phyloP scores from a whole-genome alignment of 371 early-diverging fungal species.

The Nosema muscidifuracis region DNA sequence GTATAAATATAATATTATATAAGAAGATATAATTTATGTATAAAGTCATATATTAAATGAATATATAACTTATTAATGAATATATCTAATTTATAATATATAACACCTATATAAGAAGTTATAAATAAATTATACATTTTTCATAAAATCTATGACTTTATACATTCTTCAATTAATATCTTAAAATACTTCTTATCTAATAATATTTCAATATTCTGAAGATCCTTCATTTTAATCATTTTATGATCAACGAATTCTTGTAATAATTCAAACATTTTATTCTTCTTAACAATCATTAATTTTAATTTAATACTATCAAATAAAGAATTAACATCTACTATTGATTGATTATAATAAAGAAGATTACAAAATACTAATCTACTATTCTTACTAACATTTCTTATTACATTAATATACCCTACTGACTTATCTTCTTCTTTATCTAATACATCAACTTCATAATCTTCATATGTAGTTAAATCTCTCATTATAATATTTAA shows the following conservation, averaged over 20 bases:
- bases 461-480: constrained; percentile 57
- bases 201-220: constrained; percentile 11
- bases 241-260: constrained; percentile 56
- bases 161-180: not conserved
- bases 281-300: constrained; percentile 26
- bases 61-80: too few relatives aligned
- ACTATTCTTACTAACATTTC: constrained; percentile 44
- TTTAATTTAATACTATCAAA: constrained; percentile 43
- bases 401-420: constrained; percentile 25
- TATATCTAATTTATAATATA: too few relatives aligned
- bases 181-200: constrained; percentile 15
- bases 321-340: constrained; percentile 6
- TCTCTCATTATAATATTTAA: constrained; percentile 60
- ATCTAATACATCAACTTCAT: constrained; percentile 45
- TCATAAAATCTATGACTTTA: too few relatives aligned
- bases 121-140: too few relatives aligned
- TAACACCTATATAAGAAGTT: too few relatives aligned
- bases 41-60: too few relatives aligned
- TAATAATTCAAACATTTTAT: constrained; percentile 23
- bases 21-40: too few relatives aligned
- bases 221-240: constrained; percentile 45
- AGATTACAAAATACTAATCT: constrained; percentile 36
- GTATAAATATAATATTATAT: too few relatives aligned
- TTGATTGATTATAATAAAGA: constrained; percentile 7
- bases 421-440: not conserved